phyloP scores from a whole-genome alignment of 1,284 basidiomycete species.

The Ustanciosporium gigantosporum region DNA sequence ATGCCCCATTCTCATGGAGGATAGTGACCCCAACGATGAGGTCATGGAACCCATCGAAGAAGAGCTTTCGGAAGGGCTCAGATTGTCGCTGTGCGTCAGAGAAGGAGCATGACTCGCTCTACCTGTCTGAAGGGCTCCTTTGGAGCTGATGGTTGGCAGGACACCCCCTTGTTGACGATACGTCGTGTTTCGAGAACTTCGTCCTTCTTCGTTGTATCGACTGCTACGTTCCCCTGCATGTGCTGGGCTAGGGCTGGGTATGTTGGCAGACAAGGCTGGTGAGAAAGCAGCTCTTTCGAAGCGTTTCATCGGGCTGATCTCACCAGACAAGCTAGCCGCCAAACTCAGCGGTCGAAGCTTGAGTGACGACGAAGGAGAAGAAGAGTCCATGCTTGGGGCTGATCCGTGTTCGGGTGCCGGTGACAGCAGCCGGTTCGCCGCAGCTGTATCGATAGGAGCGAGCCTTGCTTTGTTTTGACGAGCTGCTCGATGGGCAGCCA shows the following conservation, averaged over 20 bases:
- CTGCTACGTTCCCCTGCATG: constrained; percentile 18
- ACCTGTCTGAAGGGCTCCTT: constrained; percentile 28
- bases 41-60: constrained; percentile 25
- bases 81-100: constrained; percentile 16
- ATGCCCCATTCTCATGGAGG: constrained; percentile 9
- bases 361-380: constrained; percentile 16
- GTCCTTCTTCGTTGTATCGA: constrained; percentile 32
- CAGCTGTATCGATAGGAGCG: constrained; percentile 19
- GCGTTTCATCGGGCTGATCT: constrained; percentile 27
- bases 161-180: constrained; percentile 38
- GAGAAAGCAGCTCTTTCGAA: constrained; percentile 30
- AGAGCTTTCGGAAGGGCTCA: constrained; percentile 24
- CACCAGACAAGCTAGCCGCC: constrained; percentile 22
- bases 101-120: constrained; percentile 16
- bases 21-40: constrained; percentile 27
- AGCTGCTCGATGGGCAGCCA: constrained; percentile 2
- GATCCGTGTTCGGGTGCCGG: neutral
- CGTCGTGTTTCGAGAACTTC: constrained; percentile 17
- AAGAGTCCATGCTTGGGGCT: neutral
- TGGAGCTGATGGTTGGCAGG: constrained; percentile 32
- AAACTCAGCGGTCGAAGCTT: constrained; percentile 32
- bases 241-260: constrained; percentile 19
- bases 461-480: constrained; percentile 1
- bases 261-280: constrained; percentile 31
- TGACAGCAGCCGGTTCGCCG: constrained; percentile 10